Evolutionary conservation across 768 basidiomycete species (phyloP), one percentile per base, ranked within the genome.

Genomic region (Boletus pseudopeckii): DNA sequence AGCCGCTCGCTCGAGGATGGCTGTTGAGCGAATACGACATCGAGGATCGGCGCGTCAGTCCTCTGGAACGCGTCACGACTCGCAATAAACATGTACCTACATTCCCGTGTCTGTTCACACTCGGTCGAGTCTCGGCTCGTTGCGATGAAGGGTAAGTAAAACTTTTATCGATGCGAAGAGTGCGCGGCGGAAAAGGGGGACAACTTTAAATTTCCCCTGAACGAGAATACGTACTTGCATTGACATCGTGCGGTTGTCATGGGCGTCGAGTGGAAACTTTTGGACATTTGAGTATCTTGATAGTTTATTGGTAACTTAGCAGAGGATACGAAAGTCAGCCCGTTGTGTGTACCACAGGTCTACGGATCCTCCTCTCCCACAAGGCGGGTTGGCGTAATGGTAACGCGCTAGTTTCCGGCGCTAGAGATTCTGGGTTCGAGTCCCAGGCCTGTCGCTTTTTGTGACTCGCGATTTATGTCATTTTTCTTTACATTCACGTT

Each of bases 321-420:
- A n/a, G n/a, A n/a, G n/a, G n/a, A n/a, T n/a, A n/a, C n/a, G n/a
- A n/a, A n/a, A n/a, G n/a, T 11, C 30, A 20, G 4, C 39, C 7
- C 30, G 30, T 32, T 15, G 13, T 20, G 33, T 15, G 3, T 17
- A 34, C 7, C 8, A 13, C 3, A 24, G 4, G 4, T 13, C 4
- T 13, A 13, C 13, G 7, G 7, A 9, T 28, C 7, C 11, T 1
- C 4, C 1, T 22, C 1, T 28, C 11, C 20, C 3, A 4, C 2
- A 45, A 20, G 78, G 77, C 77, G 78, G 77, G 74, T 78, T 80
- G 77, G 79, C 80, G 79, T 78, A 80, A 80, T 80, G 80, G 80
- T 76, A 80, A 79, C 80, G 79, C 77, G 79, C 76, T 76, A 80
- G 80, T 80, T 80, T 80, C 80, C 79, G 79, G 77, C 73, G 79